Evolutionary conservation across 331 rosid genomes (phyloP), one percentile per base, ranked within the genome.

Genomic region (Arachis monticola): DNA sequence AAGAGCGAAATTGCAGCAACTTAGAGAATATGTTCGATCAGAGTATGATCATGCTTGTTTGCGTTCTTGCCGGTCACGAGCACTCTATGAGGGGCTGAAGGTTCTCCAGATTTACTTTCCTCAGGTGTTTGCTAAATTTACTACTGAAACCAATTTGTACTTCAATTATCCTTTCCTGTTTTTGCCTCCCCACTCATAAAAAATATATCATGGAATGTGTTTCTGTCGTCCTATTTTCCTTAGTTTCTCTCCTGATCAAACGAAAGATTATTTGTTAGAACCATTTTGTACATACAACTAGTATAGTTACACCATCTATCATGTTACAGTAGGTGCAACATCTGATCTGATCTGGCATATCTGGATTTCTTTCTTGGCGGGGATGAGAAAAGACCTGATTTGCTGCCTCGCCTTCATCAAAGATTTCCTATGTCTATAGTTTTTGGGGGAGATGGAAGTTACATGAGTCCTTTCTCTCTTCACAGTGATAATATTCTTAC

Each of bases 381-480:
- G 67, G 99, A 95, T 75, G 99, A 95, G 83, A 95, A 92, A 88
- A 90, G 96, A 85, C 59, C 82, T 35, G 98, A 90, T 83, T 94
- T 92, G 82, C 90, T 92, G 81, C 96, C 98, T 58, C 94, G 82
- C 64, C 89, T 92, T 77, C 86, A 83, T 68, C 94, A 87, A 83
- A 88, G 98, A 80, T 87, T 92, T 77, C 99, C 99, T 17, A 79
- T 95, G 83, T 86, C 94, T 52, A 78, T 95, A 73, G 87, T 88
- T 70, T 95, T 92, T 89, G 99, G 98, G 40, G 99, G 99, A 59
- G 98, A 95, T 84, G 99, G 98, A 87, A 95, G 93, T 83, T 95
- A 92, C 75, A 90, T 85, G 91, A 88, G 94, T 80, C 93, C 99
- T 83, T 90, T 90, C 85, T 85, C 89, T 60, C 90, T 90, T 69